Conservation (phyloP, 805 yeast genomes). For the Hanseniaspora osmophila region DNA sequence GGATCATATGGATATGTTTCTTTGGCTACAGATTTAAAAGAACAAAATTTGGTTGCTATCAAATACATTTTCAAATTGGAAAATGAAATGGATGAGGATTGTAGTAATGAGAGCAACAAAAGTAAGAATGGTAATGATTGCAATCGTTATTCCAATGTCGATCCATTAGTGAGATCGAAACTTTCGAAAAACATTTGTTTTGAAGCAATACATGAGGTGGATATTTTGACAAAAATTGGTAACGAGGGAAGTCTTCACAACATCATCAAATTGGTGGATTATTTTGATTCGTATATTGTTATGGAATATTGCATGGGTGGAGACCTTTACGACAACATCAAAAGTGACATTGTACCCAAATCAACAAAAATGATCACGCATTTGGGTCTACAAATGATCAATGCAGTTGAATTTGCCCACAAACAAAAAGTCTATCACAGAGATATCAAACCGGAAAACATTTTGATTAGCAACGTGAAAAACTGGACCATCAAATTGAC, state of each 20-base stretch:
- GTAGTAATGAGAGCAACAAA: slow-evolving; percentile 12
- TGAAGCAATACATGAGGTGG: slow-evolving; percentile 58
- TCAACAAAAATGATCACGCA: slow-evolving; percentile 30
- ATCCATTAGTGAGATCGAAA: slow-evolving; percentile 20
- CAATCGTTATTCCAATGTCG: slow-evolving; percentile 19
- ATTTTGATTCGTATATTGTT: slow-evolving; percentile 54
- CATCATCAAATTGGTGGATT: slow-evolving; percentile 45
- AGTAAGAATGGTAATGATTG: slow-evolving; percentile 7
- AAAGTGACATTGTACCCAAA: slow-evolving; percentile 43
- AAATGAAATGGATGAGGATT: slow-evolving; percentile 25
- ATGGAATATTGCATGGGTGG: slow-evolving; percentile 82
- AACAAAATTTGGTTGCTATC: slow-evolving; percentile 56
- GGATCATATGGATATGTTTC: slow-evolving; percentile 92
- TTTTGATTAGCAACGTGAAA: slow-evolving; percentile 36
- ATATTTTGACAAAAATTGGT: slow-evolving; percentile 50
- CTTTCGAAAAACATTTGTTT: slow-evolving; percentile 29
- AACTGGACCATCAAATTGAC: slow-evolving; percentile 49
- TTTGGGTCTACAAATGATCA: slow-evolving; percentile 49
- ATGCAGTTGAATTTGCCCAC: slow-evolving; percentile 70
- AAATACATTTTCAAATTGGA: slow-evolving; percentile 63
- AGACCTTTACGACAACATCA: slow-evolving; percentile 71
- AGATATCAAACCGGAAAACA: slow-evolving; percentile 71
- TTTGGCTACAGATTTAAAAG: slow-evolving; percentile 54
- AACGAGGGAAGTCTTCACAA: slow-evolving; percentile 26
- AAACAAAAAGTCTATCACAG: slow-evolving; percentile 58